Evolutionary conservation across 108 stramenopile species (phyloP), one percentile per base, ranked within the genome.

Genomic region (Cyclotella kingstonii): DNA sequence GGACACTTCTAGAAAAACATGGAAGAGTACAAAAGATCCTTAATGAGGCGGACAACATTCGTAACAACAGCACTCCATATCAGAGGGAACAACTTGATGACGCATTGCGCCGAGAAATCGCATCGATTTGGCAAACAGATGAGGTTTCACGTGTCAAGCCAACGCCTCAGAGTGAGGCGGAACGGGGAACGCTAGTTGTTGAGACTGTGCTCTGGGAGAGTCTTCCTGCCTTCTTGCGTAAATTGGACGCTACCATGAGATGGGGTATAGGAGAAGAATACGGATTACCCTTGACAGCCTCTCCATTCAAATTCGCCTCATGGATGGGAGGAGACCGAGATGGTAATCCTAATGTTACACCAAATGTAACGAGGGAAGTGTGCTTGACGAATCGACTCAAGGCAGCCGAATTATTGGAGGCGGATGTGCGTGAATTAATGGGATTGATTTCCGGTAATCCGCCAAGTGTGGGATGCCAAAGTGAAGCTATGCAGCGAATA

Each of bases 291-390:
- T 65, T 95, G 25, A 84, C 87, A 31, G 80, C 89, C 11, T 58
- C 84, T 12, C 96, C 96, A 0, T 65, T 98, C 30, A 78, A 79
- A 21, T 95, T 98, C 60, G 88, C 91, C 4, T 89, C 86, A n/a
- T 98, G 97, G 97, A 98, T 98, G 95, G 97, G 96, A 8, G 97
- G 97, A 29, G 97, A 98, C 70, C 70, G 97, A 11, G 97, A 98
- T 66, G 97, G 97, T 4, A 98, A 98, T 78, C 97, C 97, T 9
- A 97, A 97, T 54, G 97, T 98, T 6, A 93, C 91, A 10, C 89
- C 97, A 1, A 63, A 83, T 33, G 91, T 92, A 3, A 98, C 97
- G 21, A 82, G 86, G 10, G 84, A 89, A 48, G 96, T 97, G 2
- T 80, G 81, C 31, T 53, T 93, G 12, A 79, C 76, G 33, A 84